These are phyloP conservation scores for Colletotrichum abscissum DNA, from an alignment of 2,329 filamentous ascomycete species.

Conservation along the genomic window DNA sequence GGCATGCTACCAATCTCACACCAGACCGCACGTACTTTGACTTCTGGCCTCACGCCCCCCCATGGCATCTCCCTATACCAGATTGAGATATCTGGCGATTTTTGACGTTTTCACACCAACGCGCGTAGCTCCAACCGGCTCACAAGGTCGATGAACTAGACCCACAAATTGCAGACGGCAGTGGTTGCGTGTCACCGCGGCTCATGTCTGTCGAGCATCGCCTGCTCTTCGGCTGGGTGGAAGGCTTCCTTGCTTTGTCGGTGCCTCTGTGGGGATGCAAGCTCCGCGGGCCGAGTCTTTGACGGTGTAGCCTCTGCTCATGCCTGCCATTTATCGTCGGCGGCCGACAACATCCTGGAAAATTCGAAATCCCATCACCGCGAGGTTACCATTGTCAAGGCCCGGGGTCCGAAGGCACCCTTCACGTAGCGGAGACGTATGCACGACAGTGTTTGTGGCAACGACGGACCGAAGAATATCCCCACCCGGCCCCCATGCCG, in stretches of 20 bases:
- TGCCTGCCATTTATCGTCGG: background rate
- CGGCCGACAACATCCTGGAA: background rate
- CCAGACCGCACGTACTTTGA: background rate
- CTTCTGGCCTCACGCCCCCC: background rate
- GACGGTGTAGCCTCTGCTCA: background rate
- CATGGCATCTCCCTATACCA: background rate
- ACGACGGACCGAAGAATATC: slow-evolving; percentile 2
- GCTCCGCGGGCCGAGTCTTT: background rate
- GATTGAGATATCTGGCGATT: background rate
- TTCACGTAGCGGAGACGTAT: background rate
- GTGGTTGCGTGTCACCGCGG: slow-evolving; percentile 14
- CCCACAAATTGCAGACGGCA: background rate
- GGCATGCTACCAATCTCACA: background rate
- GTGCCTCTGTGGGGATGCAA: background rate
- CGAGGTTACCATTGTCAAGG: background rate
- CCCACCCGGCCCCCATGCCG: slow-evolving; percentile 9
- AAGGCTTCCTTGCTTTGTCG: background rate
- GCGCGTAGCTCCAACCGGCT: background rate
- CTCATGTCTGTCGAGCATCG: background rate
- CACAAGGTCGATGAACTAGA: background rate
- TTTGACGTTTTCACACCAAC: background rate
- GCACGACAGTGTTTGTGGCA: slow-evolving; percentile 16
- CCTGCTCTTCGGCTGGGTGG: slow-evolving; percentile 1
- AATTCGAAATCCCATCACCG: background rate
- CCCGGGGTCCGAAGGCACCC: background rate